phyloP scores from a whole-genome alignment of 2,329 filamentous ascomycete genomes.

The Arthrobotrys sinensis region DNA sequence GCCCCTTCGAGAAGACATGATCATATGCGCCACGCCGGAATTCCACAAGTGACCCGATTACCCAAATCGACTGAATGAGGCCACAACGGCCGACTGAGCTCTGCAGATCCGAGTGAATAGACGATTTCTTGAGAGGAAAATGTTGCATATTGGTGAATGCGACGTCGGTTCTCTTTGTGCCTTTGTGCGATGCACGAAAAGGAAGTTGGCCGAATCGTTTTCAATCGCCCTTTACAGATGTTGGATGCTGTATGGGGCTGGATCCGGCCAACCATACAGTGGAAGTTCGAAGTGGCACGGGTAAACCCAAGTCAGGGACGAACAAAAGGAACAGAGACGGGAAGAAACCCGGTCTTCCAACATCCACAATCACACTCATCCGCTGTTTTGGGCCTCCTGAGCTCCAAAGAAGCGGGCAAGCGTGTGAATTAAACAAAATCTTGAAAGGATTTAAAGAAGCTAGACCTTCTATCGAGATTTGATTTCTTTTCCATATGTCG shows the following conservation, averaged over 20 bases:
- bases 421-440: background rate
- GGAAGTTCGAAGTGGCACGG: constrained; percentile 2
- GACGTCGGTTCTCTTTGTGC: constrained; percentile 10
- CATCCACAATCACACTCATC: constrained; percentile 18
- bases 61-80: constrained; percentile 2
- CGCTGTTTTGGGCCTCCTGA: constrained; percentile 21
- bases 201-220: background rate
- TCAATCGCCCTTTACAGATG: constrained; percentile 14
- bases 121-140: background rate
- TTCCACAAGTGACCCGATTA: constrained; percentile 2
- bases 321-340: constrained; percentile 28
- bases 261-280: constrained; percentile 6
- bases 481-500: constrained; percentile 15
- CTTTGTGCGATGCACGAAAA: background rate
- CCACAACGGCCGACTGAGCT: constrained; percentile 7
- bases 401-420: constrained; percentile 5
- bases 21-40: constrained; percentile 24
- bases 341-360: constrained; percentile 37
- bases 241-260: constrained; percentile 9
- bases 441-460: constrained; percentile 28
- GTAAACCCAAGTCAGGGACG: constrained; percentile 33
- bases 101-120: constrained; percentile 6
- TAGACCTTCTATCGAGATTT: constrained; percentile 24
- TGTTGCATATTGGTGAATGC: constrained; percentile 9
- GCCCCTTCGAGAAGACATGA: constrained; percentile 26